Evolutionary conservation across 805 yeast genomes (phyloP).

Genomic region (Metschnikowia cubensis): DNA sequence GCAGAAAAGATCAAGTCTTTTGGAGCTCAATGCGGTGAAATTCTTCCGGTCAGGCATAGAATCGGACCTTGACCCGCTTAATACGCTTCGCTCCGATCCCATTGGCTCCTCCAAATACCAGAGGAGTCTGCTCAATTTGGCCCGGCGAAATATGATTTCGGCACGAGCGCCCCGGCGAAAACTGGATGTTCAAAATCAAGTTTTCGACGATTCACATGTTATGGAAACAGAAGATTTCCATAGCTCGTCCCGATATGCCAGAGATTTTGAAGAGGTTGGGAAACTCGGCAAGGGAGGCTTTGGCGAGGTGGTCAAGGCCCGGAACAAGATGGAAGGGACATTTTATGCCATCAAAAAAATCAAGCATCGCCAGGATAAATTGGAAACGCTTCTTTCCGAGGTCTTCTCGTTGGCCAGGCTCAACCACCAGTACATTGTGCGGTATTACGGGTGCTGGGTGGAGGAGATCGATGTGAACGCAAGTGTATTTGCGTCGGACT

Average conservation of each 20-base stretch:
- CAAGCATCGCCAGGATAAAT: conserved; percentile 72
- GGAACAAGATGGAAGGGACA: conserved; percentile 90
- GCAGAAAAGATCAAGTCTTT: conserved; percentile 72
- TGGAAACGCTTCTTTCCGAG: conserved; percentile 81
- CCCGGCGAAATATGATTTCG: conserved; percentile 7
- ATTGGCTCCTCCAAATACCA: conserved; percentile 15
- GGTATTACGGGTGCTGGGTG: conserved; percentile 97
- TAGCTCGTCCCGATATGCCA: conserved; percentile 55
- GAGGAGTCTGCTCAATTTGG: conserved; percentile 10
- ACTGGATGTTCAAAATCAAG: conserved; percentile 1
- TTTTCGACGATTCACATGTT: background rate
- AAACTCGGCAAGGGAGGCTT: conserved; percentile 91
- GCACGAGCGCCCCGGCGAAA: conserved; percentile 16
- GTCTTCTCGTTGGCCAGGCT: conserved; percentile 88
- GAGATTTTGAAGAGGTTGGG: conserved; percentile 94
- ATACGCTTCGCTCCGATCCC: conserved; percentile 2
- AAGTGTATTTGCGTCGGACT: conserved; percentile 16
- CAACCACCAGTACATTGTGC: conserved; percentile 91
- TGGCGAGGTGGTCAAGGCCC: conserved; percentile 97
- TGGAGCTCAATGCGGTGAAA: conserved; percentile 79
- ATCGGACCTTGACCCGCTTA: background rate
- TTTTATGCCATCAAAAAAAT: conserved; percentile 93
- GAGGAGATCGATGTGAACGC: conserved; percentile 53
- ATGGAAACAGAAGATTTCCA: background rate
- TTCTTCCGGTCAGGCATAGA: conserved; percentile 67